Conservation (phyloP, 495 filamentous ascomycete species). For the Geopyxis carbonaria region DNA sequence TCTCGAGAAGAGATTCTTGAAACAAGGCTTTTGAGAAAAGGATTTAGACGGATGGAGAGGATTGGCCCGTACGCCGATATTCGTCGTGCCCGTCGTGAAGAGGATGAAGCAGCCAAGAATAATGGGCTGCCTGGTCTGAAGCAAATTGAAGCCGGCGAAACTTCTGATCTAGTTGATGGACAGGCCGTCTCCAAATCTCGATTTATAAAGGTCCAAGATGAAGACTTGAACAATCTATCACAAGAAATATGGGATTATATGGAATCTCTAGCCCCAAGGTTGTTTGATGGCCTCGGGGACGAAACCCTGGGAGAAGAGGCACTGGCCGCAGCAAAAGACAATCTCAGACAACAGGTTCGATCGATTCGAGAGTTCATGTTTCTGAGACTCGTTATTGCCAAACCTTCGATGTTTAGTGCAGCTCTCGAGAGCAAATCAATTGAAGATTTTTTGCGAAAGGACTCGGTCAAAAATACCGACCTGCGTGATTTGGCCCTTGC, state of each 20-base stretch:
- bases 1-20: not conserved
- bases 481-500: slow-evolving; percentile 34
- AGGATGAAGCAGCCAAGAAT: no score
- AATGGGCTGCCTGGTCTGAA: no score
- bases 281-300: not conserved
- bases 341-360: slow-evolving; percentile 24
- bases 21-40: not conserved
- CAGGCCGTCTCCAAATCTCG: no score
- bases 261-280: not conserved
- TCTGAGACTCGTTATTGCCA: slow-evolving; percentile 33
- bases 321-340: slow-evolving; percentile 22
- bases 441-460: slow-evolving; percentile 32
- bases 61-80: not conserved
- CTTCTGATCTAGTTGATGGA: no score
- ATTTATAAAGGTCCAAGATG: no score
- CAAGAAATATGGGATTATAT: slow-evolving; percentile 3
- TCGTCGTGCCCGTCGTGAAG: no score
- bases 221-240: not conserved
- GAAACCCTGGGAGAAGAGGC: not conserved
- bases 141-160: no score
- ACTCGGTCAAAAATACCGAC: slow-evolving; percentile 29
- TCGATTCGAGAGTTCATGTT: slow-evolving; percentile 36
- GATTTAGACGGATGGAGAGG: not conserved
- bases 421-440: slow-evolving; percentile 31
- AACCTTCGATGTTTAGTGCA: slow-evolving; percentile 32